Conservation (phyloP, 2,329 filamentous ascomycete genomes). For the Aspergillus brasiliensis region DNA sequence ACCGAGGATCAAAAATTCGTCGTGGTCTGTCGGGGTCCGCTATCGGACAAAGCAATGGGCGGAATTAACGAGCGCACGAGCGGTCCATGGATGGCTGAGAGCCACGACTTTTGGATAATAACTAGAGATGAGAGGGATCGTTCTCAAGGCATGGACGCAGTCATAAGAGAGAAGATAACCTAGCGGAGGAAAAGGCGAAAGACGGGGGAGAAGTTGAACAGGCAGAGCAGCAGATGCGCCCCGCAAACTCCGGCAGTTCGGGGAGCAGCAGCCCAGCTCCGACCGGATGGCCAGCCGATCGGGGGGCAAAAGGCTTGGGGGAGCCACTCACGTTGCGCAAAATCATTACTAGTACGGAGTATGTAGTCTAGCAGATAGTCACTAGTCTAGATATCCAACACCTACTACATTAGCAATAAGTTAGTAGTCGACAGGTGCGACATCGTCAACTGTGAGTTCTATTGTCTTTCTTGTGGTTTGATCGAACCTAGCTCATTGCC, state of each 20-base stretch:
- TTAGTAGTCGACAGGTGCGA: background rate
- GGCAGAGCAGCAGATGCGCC: constrained; percentile 8
- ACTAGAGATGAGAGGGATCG: background rate
- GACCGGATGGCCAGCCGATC: constrained; percentile 5
- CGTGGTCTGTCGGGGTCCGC: constrained; percentile 10
- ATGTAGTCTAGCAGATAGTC: background rate
- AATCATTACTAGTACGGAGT: background rate
- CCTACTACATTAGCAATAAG: too few relatives aligned
- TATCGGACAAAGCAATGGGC: constrained; percentile 12
- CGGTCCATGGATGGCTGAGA: background rate
- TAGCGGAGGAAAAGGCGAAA: background rate
- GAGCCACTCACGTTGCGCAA: background rate
- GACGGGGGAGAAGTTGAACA: constrained; percentile 10
- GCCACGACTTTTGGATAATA: background rate
- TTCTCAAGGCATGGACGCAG: background rate
- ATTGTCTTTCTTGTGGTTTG: background rate
- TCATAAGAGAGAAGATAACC: background rate
- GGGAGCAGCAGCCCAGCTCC: constrained; percentile 24
- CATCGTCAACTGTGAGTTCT: background rate
- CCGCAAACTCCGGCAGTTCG: constrained; percentile 22
- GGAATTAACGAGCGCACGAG: background rate
- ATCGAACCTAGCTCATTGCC: background rate
- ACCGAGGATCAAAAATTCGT: background rate
- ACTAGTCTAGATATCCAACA: background rate
- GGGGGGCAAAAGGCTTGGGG: background rate